Base-by-base conservation (phyloP, 495 filamentous ascomycete genomes). In the Parmelia sp. region DNA sequence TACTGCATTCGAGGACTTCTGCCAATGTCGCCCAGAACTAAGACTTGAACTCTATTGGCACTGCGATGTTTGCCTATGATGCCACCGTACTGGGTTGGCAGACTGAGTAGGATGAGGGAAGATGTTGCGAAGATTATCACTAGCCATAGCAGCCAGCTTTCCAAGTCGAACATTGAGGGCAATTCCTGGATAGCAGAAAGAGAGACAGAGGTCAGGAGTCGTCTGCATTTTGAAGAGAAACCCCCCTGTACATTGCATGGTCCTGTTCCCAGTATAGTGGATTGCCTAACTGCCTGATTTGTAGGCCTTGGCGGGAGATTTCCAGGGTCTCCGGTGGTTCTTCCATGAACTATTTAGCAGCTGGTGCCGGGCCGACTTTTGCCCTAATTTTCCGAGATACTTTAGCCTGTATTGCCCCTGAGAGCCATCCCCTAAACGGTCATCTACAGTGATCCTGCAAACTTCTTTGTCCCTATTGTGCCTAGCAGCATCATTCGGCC, bases 1-100 rank as follows among this genome's bases (percentile, higher is more conserved):
- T 99, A 97, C 74, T 97, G 94, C 94, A 99, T 99, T 64, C 94
- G 90, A 31, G 94, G 94, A 73, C 91, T 96, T 40, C 92, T 85
- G 31, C 94, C 94, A 74, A 99, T 94, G 71, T 99, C 94, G 19
- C 94, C 94, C n/a, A 99, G 82, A 47, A 99, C 94, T n/a, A 97
- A 81, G 40, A 99, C 83, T 71, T 96, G 90, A 33, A 90, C 81
- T 9, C 83, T 81, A 29, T 80, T 75, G 61, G 67, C 61, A 56
- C 36, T 58, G 57, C 60, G 73, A 29, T 42, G 63, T 56, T 56
- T 64, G 65, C 65, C 66, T 27, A 63, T 65, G 49, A 67, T 53
- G n/a, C 44, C 31, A 29, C 66, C 69, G 71, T 84, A 84, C 60
- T 80, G 78, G 21, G 80, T 80, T 1, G 83, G 83, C 1, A 85